These are phyloP conservation scores for Aspergillus pseudoviridinutans DNA, from an alignment of 2,329 filamentous ascomycete genomes.

Conservation along the genomic window DNA sequence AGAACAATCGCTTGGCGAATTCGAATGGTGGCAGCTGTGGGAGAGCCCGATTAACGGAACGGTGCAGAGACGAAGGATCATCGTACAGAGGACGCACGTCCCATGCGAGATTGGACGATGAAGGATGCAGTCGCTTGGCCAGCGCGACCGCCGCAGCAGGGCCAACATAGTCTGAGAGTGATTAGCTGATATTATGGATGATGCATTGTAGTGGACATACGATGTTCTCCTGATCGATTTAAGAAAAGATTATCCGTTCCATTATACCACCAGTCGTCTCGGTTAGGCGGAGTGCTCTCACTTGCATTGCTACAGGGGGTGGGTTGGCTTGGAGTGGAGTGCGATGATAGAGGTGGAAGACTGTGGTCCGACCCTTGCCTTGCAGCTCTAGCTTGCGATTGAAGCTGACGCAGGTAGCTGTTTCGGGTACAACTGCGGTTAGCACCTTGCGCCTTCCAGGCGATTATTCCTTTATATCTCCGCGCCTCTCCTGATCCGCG, in stretches of 20 bases:
- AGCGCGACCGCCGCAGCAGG: conserved; percentile 33
- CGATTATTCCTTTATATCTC: not conserved
- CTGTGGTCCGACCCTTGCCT: conserved; percentile 12
- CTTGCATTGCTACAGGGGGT: conserved; percentile 13
- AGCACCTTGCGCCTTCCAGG: not conserved
- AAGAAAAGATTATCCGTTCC: conserved; percentile 33
- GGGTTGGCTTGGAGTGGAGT: conserved; percentile 12
- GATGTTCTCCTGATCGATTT: conserved; percentile 34
- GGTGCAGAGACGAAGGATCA: conserved; percentile 29
- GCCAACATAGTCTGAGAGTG: conserved; percentile 28
- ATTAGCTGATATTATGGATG: not conserved
- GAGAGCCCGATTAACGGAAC: conserved; percentile 21
- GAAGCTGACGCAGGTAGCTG: conserved; percentile 32
- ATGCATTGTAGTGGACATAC: conserved; percentile 13
- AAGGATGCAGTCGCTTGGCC: conserved; percentile 32
- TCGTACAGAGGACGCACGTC: conserved; percentile 34
- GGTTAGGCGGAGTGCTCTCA: conserved; percentile 22
- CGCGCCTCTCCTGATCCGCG: not conserved
- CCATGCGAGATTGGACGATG: conserved; percentile 32
- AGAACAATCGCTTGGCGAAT: conserved; percentile 49
- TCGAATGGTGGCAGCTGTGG: conserved; percentile 48
- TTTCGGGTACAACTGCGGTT: not conserved
- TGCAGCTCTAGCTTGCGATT: conserved; percentile 23
- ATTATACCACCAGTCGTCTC: conserved; percentile 40
- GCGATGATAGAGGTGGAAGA: not conserved